Conservation (phyloP, 352 stramenopile species). For the Phytophthora cajani region DNA sequence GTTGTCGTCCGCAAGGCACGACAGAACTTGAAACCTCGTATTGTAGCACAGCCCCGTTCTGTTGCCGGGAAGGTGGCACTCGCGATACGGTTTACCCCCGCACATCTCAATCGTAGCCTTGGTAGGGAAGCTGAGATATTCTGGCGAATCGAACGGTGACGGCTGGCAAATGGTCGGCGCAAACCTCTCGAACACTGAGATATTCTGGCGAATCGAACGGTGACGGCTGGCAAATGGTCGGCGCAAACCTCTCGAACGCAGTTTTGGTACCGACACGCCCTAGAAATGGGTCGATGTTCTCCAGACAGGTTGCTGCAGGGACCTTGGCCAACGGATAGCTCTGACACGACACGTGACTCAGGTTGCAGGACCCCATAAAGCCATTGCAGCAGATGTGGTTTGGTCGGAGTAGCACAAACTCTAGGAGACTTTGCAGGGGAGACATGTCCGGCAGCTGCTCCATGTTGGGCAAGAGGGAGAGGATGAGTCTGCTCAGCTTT, state of each 20-base stretch:
- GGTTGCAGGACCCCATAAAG: slow-evolving; percentile 34
- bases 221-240: slow-evolving; percentile 17
- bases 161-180: slow-evolving; percentile 14
- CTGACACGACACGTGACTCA: slow-evolving; percentile 32
- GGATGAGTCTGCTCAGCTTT: slow-evolving; percentile 12
- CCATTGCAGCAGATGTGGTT: slow-evolving; percentile 46
- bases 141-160: slow-evolving; percentile 12
- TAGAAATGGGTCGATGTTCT: slow-evolving; percentile 11
- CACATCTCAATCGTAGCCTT: slow-evolving; percentile 29
- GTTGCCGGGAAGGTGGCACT: slow-evolving; percentile 24
- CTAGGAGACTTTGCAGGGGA: slow-evolving; percentile 11
- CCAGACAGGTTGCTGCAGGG: slow-evolving; percentile 19
- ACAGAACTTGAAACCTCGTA: slow-evolving; percentile 30
- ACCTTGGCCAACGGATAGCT: slow-evolving; percentile 6
- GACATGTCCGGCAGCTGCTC: slow-evolving; percentile 26
- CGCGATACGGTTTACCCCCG: slow-evolving; percentile 21
- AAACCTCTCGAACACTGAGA: slow-evolving; percentile 28
- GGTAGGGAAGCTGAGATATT: slow-evolving; percentile 12
- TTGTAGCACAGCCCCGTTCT: slow-evolving; percentile 35
- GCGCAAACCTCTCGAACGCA: slow-evolving; percentile 24
- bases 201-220: slow-evolving; percentile 14
- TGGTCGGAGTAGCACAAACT: slow-evolving; percentile 18
- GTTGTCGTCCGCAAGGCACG: slow-evolving; percentile 30
- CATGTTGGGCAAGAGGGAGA: slow-evolving; percentile 19
- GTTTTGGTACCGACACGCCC: slow-evolving; percentile 11